phyloP scores from a whole-genome alignment of 1,284 basidiomycete genomes.

The Melampsora abietis-canadensis region DNA sequence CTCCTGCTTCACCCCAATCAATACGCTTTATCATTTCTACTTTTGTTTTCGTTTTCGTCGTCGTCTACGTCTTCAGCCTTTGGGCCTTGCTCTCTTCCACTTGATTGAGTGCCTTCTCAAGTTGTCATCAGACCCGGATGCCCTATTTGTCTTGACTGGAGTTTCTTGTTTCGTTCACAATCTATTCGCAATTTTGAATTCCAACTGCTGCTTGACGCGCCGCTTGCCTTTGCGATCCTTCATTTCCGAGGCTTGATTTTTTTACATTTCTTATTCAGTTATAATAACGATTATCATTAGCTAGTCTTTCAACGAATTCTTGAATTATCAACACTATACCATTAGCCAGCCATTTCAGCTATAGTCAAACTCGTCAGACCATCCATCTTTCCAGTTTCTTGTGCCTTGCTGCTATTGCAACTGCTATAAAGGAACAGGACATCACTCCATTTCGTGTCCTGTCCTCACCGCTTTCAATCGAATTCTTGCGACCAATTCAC shows the following conservation, averaged over 20 bases:
- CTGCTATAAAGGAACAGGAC: background rate
- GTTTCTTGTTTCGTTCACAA: too few species aligned
- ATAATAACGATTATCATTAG: too few species aligned
- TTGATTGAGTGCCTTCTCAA: too few species aligned
- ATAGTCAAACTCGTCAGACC: too few species aligned
- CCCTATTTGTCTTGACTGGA: too few species aligned
- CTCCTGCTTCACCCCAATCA: too few species aligned
- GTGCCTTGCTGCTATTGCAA: background rate
- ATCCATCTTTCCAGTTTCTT: background rate
- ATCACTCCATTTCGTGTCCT: background rate
- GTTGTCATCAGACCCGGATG: too few species aligned
- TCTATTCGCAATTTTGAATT: too few species aligned
- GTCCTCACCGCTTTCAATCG: background rate
- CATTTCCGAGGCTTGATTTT: background rate
- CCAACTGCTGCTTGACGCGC: background rate
- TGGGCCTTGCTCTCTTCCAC: background rate
- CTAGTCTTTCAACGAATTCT: too few species aligned
- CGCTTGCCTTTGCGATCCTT: background rate
- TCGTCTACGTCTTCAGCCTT: background rate
- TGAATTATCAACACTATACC: too few species aligned
- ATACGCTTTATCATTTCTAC: background rate
- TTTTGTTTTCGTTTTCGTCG: conserved; percentile 1
- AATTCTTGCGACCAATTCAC: background rate
- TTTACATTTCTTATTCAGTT: background rate
- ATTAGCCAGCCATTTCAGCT: too few species aligned